These are phyloP conservation scores for Ogataea hybrid DNA, from an alignment of 1,139 yeast species.

Conservation along the genomic window DNA sequence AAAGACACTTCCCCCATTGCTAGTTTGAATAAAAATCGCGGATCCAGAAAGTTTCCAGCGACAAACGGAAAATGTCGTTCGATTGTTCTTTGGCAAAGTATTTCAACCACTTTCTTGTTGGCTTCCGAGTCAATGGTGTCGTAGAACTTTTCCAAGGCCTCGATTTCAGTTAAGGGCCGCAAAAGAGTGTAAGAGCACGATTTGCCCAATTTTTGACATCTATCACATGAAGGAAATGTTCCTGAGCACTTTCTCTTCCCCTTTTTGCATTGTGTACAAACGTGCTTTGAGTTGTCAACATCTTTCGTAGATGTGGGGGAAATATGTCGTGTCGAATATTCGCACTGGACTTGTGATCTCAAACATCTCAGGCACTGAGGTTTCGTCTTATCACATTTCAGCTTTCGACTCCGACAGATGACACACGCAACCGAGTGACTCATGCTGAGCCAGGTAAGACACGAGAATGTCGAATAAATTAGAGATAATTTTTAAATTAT, in stretches of 20 bases:
- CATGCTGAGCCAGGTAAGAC: background rate
- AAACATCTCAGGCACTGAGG: background rate
- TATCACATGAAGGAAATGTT: background rate
- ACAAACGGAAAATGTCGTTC: background rate
- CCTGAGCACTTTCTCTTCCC: background rate
- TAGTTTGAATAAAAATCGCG: background rate
- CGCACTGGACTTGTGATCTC: background rate
- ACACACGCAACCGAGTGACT: background rate
- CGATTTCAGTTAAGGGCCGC: background rate
- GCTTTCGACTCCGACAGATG: background rate
- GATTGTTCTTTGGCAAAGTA: background rate
- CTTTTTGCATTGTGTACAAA: background rate
- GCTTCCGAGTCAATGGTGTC: background rate
- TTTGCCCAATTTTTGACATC: background rate
- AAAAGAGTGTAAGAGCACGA: background rate
- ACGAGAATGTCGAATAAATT: background rate
- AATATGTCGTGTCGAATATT: background rate
- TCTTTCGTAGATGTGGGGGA: background rate
- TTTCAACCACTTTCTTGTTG: background rate
- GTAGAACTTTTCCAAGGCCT: background rate
- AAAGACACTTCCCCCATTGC: background rate
- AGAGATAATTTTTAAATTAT: too few relatives aligned
- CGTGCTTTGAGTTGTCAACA: background rate
- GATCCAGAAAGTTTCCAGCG: background rate
- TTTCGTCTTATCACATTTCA: background rate